These are phyloP conservation scores for Alternaria consortialis DNA, from an alignment of 2,329 filamentous ascomycete species.

Conservation along the genomic window DNA sequence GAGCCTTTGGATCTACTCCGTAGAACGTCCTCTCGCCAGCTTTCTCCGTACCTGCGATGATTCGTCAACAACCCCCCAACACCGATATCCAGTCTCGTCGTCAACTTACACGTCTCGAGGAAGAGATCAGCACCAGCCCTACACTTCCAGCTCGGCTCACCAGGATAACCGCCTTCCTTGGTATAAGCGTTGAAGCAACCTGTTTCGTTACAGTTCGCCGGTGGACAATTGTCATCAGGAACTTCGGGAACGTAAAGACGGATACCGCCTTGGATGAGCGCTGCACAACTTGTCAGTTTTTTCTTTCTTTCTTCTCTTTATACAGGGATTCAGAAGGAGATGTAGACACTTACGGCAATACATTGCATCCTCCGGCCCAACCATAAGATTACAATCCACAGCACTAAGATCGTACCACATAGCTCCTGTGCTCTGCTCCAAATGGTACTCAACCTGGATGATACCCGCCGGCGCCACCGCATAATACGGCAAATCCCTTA, in stretches of 20 bases:
- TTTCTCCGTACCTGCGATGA: slow-evolving; percentile 15
- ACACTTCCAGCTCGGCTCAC: slow-evolving; percentile 32
- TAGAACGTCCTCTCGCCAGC: slow-evolving; percentile 16
- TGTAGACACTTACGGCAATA: slow-evolving; percentile 25
- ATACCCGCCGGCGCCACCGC: slow-evolving; percentile 27
- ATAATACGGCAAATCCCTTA: slow-evolving; percentile 33
- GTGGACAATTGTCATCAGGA: slow-evolving; percentile 6
- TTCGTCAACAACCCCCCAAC: not conserved
- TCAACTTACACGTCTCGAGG: slow-evolving; percentile 26
- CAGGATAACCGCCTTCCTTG: slow-evolving; percentile 21
- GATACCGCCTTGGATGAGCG: slow-evolving; percentile 32
- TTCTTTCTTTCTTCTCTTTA: too few relatives aligned
- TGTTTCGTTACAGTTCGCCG: slow-evolving; percentile 16
- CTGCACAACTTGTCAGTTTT: not conserved
- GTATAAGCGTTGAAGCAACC: slow-evolving; percentile 27
- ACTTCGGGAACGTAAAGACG: slow-evolving; percentile 19
- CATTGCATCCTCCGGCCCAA: slow-evolving; percentile 14
- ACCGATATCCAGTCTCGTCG: too few relatives aligned
- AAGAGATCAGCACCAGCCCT: slow-evolving; percentile 27
- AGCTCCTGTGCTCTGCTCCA: slow-evolving; percentile 11
- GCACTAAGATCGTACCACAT: slow-evolving; percentile 37
- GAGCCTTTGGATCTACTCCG: not conserved
- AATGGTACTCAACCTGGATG: slow-evolving; percentile 35
- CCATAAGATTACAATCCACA: slow-evolving; percentile 25
- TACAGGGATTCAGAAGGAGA: too few relatives aligned